A percentile compares a stretch with the other conserved stretches of the same genome.
Evolutionary conservation across 176 grass and related monocot species (phyloP).

Genomic region (Carex cristatella): DNA sequence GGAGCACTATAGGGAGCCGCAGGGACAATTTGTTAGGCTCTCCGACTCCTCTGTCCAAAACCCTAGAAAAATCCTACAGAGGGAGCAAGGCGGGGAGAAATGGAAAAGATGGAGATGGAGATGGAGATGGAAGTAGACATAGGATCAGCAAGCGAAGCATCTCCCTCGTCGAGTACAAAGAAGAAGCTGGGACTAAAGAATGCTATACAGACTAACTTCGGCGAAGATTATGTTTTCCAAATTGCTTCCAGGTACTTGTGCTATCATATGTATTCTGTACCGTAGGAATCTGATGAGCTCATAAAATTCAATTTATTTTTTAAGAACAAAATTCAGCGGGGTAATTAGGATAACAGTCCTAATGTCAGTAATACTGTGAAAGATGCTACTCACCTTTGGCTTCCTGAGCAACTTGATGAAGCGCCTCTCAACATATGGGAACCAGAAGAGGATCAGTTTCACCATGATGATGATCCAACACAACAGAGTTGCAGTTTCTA

Average conservation of each 20-base stretch:
- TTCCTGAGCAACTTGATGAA: no score
- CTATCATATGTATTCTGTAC: neutral
- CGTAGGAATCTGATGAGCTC: neutral
- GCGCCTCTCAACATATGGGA: no score
- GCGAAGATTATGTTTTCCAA: slow-evolving; percentile 89
- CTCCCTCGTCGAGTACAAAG: slow-evolving; percentile 13
- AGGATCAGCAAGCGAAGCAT: slow-evolving; percentile 1
- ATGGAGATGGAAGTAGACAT: slow-evolving; percentile 15
- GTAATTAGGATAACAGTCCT: neutral
- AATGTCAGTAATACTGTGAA: neutral
- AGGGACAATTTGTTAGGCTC: neutral
- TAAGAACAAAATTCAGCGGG: neutral
- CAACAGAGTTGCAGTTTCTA: no score
- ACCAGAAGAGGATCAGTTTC: no score
- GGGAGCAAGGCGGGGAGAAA: neutral
- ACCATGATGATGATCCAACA: no score
- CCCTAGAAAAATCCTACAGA: neutral
- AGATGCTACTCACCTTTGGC: no score
- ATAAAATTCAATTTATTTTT: neutral
- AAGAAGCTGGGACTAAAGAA: slow-evolving; percentile 60
- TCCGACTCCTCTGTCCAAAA: neutral
- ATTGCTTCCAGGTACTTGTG: slow-evolving; percentile 64
- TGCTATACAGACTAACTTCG: slow-evolving; percentile 83
- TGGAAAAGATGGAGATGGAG: neutral
- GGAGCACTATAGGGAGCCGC: neutral